Base-by-base conservation (phyloP, 2,329 filamentous ascomycete species). In the Acephala macrosclerotiorum region DNA sequence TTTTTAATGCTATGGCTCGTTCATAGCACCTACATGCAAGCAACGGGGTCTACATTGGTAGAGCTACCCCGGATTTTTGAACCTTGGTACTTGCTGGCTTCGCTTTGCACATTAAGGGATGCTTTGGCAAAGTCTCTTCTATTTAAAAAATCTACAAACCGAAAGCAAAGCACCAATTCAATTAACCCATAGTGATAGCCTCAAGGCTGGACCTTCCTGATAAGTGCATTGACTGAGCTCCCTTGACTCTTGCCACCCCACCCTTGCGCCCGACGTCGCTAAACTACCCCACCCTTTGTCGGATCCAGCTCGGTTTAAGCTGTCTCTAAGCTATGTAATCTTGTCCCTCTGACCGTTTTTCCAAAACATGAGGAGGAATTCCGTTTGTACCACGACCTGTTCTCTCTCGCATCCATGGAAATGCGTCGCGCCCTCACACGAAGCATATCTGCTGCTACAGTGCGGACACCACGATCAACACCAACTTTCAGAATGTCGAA, bases 341-440 rank as follows among this genome's bases (percentile, higher is more conserved):
- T 53, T n/a, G 49, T 53, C 49, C 49, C 49, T 51, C 25, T 33
- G 49, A 53, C 22, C 26, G 22, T 33, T 29, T 16, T 29, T 33
- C 38, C 25, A 26, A 53, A 33, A 29, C 22, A 29, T 33, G 49
- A 29, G 49, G 25, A 53, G 11, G 12, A 53, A 53, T 53, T 53
- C 49, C 20, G n/a, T 49, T 33, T 18, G 3, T n/a, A 26, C 14
- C 18, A 18, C 25, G 22, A 26, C 25, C 26, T 29, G 2, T 33
- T 18, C 25, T 53, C 49, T n/a, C 49, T 49, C 58, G 12, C 26
- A 53, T n/a, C 14, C 65, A 35, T 45, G 47, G 75, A 64, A 40
- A 77, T 77, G 75, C 73, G 75, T 72, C 71, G 75, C 64, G 67
- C 69, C 47, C 64, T 77, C 55, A 66, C 71, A 56, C 66, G 72